Evolutionary conservation across 306 rosid genomes (phyloP).

Genomic region (Quercus mongolica): DNA sequence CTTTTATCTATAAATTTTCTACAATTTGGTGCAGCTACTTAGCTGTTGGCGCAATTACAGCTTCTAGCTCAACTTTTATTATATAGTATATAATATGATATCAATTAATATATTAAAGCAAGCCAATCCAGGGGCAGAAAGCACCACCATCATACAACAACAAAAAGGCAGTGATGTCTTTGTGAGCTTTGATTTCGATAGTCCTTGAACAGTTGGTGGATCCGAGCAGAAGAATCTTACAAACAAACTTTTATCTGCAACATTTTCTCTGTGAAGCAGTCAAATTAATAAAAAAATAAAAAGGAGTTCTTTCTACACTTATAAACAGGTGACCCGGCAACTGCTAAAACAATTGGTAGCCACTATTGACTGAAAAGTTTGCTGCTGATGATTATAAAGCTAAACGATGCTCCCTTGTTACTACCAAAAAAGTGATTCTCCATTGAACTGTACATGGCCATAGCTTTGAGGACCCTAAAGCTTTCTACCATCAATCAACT

Average conservation of each 20-base stretch:
- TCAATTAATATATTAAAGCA: conserved; percentile 16
- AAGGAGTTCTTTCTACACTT: conserved; percentile 29
- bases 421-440: conserved; percentile 30
- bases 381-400: conserved; percentile 12
- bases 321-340: conserved; percentile 38
- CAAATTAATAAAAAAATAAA: background rate
- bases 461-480: conserved; percentile 24
- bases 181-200: conserved; percentile 21
- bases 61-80: too few species aligned
- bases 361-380: background rate
- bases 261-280: background rate
- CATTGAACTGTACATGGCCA: conserved; percentile 48
- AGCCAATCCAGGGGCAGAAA: conserved; percentile 13
- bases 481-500: conserved; percentile 21
- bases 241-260: conserved; percentile 3
- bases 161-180: conserved; percentile 2
- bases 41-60: too few species aligned
- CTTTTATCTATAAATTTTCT: too few species aligned
- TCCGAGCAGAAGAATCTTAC: conserved; percentile 30
- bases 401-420: conserved; percentile 18
- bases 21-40: too few species aligned
- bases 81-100: too few species aligned
- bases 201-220: conserved; percentile 21
- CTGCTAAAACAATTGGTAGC: conserved; percentile 23
- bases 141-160: conserved; percentile 23